Base-by-base conservation (phyloP, 805 yeast genomes). In the Wickerhamomyces queroliae region DNA sequence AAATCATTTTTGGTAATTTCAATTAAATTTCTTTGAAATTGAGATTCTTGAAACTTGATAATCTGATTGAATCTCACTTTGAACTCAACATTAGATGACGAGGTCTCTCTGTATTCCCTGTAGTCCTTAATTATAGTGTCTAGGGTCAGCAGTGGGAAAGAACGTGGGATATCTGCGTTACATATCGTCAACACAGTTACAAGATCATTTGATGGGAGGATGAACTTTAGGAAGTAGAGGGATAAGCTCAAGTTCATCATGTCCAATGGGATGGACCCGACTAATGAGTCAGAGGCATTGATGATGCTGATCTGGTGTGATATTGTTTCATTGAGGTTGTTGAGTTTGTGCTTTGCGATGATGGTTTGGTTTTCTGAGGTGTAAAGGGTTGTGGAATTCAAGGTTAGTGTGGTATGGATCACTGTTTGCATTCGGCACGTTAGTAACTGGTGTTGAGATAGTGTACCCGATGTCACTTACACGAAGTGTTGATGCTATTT, bases 311-410 rank as follows among this genome's bases (percentile, higher is more conserved):
- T 56, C 38, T 77, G 81, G 46, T 69, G 72, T 13, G 79, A 68
- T 4, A 78, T 63, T 1, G 70, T 56, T 48, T 78, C 84, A 1
- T 74, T 64, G 41, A 80, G 69, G 47, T 75, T 76, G 3, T 31
- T 23, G 36, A 76, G 58, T 37, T 65, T 68, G 31, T 68, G 59
- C 20, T 60, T 51, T 23, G 67, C 64, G 1, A 66, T 61, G 28
- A 78, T 55, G 19, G 61, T 62, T 33, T 59, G 56, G 50, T 75
- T 75, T 47, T 78, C 83, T 45, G 75, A 67, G 11, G 83, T 72
- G 54, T 73, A 79, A 12, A 78, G 61, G 0, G 83, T 76, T 6
- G 82, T 74, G 15, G 83, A 77, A 50, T 79, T 78, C 39, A 63
- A 56, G 4, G 78, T 69, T 29, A 74, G 59, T 3, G 78, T 69